Evolutionary conservation across 495 filamentous ascomycete genomes (phyloP).

Genomic region (Podospora tetraspora): DNA sequence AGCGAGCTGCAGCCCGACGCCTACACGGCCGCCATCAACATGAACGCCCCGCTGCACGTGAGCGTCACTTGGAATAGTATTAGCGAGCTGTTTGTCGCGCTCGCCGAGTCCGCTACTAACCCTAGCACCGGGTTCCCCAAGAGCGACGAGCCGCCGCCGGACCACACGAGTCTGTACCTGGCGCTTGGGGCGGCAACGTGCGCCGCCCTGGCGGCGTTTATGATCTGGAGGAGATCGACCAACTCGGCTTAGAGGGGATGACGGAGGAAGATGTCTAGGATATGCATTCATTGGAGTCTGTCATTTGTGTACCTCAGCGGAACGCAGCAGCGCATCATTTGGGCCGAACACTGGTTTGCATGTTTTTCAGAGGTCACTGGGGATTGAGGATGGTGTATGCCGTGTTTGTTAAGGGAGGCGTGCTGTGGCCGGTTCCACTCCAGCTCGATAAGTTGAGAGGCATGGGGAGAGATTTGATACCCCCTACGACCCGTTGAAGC

Average conservation of each 20-base stretch:
- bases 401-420: not conserved
- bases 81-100: slow-evolving; percentile 78
- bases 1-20: slow-evolving; percentile 88
- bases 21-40: slow-evolving; percentile 74
- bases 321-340: not conserved
- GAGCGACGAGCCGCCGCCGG: slow-evolving; percentile 72
- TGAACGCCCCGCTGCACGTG: slow-evolving; percentile 85
- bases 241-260: slow-evolving; percentile 16
- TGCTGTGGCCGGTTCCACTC: not conserved
- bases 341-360: not conserved
- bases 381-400: not conserved
- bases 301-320: not conserved
- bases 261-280: not conserved
- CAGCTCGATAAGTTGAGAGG: not conserved
- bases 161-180: slow-evolving; percentile 79
- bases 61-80: slow-evolving; percentile 89
- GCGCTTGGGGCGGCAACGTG: slow-evolving; percentile 75
- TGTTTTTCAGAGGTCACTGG: not conserved
- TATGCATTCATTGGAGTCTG: slow-evolving; percentile 1
- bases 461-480: slow-evolving; percentile 8
- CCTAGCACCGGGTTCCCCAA: slow-evolving; percentile 84
- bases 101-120: slow-evolving; percentile 84
- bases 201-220: slow-evolving; percentile 72
- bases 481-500: not conserved
- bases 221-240: slow-evolving; percentile 57